Evolutionary conservation across 2,329 filamentous ascomycete genomes (phyloP), one percentile per base, ranked within the genome.

Genomic region (Epichloe hybrida): DNA sequence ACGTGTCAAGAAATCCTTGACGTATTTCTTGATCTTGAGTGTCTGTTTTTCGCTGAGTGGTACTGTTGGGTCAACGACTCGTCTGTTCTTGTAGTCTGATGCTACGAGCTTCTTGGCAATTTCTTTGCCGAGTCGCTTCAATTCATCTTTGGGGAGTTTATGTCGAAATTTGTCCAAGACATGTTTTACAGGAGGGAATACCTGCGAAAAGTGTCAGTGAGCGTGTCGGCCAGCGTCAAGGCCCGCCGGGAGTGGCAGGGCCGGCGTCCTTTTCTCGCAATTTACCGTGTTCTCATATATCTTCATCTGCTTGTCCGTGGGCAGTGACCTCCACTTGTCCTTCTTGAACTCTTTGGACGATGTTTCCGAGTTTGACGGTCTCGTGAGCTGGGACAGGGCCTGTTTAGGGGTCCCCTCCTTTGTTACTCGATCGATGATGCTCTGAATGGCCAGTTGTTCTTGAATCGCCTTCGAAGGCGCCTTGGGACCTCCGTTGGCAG

Each of bases 211-310:
- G 11, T 11, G 20, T 21, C 21, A 42, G 40, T 42, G 20, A 23
- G 20, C 40, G 20, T 12, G n/a, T 12, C 23, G 5, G n/a, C 27
- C 27, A 31, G 27, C 27, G 8, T 31, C 27, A 31, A 31, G 1
- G 27, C 27, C 27, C 27, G 27, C 27, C 8, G 27, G 27, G 27
- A 4, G 3, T 31, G 27, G 27, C 27, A 3, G 8, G 8, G 27
- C 27, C 27, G 27, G 27, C 8, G 8, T 4, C 17, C 20, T 46
- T 7, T 17, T 6, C 31, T 6, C 41, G 17, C n/a, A 27, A 38
- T 86, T 66, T 75, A 94, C 88, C 48, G 89, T 95, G 62, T 90
- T 90, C 66, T 96, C 90, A 61, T 96, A 97, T 2, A 95, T 75
- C 71, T 88, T 95, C 79, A 89, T 94, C 68, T 93, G 88, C 69